phyloP scores from a whole-genome alignment of 768 basidiomycete genomes.

The Pleurotus platypus region DNA sequence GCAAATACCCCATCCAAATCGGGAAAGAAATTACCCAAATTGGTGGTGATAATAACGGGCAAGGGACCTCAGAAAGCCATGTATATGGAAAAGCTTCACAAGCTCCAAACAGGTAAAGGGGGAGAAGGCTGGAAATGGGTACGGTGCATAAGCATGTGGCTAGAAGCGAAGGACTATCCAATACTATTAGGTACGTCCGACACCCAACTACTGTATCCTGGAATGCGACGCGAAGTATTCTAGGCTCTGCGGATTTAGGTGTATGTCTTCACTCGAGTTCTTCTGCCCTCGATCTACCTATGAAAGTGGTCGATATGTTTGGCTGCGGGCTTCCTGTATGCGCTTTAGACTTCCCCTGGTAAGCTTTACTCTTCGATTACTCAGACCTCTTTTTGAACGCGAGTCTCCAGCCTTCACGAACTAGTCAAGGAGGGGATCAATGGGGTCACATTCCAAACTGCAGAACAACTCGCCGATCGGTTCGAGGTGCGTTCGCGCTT shows the following conservation, averaged over 20 bases:
- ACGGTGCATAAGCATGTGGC: conserved; percentile 78
- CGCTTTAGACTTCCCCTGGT: conserved; percentile 86
- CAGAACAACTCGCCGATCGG: conserved; percentile 66
- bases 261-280: conserved; percentile 90
- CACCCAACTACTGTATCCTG: neutral
- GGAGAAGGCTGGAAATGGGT: conserved; percentile 69
- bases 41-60: conserved; percentile 86
- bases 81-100: conserved; percentile 71
- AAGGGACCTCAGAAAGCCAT: conserved; percentile 74
- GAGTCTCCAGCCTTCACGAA: conserved; percentile 64
- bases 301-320: conserved; percentile 99
- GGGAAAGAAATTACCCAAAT: conserved; percentile 51
- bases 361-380: conserved; percentile 14
- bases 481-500: conserved; percentile 49
- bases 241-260: conserved; percentile 90
- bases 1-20: conserved; percentile 9
- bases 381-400: conserved; percentile 1
- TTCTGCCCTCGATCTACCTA: conserved; percentile 88
- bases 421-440: conserved; percentile 84
- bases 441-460: conserved; percentile 72
- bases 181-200: conserved; percentile 62
- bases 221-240: neutral
- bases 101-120: conserved; percentile 34
- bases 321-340: conserved; percentile 94
- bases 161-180: conserved; percentile 90